A percentile compares a stretch with the other conserved stretches of the same genome.
Evolutionary conservation across 2,329 filamentous ascomycete species (phyloP).

Genomic region (Claviceps pazoutovae): DNA sequence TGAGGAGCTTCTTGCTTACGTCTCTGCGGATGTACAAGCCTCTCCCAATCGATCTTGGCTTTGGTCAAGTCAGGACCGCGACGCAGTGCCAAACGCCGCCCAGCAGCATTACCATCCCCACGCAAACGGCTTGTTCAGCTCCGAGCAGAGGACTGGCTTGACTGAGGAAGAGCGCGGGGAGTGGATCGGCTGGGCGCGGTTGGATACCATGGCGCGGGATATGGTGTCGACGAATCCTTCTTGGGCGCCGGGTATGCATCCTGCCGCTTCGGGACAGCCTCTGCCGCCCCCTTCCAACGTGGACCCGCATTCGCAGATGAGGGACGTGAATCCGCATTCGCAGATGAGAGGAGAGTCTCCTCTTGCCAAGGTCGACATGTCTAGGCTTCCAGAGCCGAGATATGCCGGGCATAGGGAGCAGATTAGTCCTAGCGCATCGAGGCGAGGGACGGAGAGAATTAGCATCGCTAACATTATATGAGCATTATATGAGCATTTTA

Average conservation of each 20-base stretch:
- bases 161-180: constrained; percentile 45
- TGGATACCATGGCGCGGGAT: constrained; percentile 38
- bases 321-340: constrained; percentile 3
- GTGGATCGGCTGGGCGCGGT: constrained; percentile 69
- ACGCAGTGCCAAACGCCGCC: constrained; percentile 15
- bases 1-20: constrained; percentile 79
- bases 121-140: constrained; percentile 28
- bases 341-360: constrained; percentile 23
- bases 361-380: constrained; percentile 13
- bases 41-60: constrained; percentile 69
- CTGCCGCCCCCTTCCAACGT: constrained; percentile 11
- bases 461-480: constrained; percentile 27
- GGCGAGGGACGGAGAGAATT: constrained; percentile 19
- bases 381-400: constrained; percentile 17
- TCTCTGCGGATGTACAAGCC: constrained; percentile 75
- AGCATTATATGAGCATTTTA: neutral
- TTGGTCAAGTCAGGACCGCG: constrained; percentile 52
- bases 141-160: constrained; percentile 36
- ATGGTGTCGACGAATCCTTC: constrained; percentile 17
- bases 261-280: constrained; percentile 10
- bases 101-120: constrained; percentile 10
- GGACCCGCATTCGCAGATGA: constrained; percentile 15
- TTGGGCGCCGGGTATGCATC: constrained; percentile 19
- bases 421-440: constrained; percentile 14
- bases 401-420: constrained; percentile 16